Evolutionary conservation across 768 basidiomycete species (phyloP).

Genomic region (Lactarius vividus): DNA sequence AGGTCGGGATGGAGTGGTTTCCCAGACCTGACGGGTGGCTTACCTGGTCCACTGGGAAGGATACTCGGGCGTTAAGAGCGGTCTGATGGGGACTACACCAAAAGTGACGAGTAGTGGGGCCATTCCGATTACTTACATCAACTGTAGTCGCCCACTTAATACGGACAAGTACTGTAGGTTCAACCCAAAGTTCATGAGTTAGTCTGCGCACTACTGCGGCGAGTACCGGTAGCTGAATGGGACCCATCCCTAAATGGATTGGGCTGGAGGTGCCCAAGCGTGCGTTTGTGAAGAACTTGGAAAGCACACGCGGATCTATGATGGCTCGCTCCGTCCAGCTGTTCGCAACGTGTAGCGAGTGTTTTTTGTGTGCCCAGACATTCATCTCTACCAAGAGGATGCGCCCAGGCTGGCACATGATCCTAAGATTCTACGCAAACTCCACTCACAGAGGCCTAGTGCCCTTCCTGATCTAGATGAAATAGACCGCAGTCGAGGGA

Average conservation of each 20-base stretch:
- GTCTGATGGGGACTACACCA: neutral
- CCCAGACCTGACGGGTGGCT: neutral
- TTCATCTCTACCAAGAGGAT: constrained; percentile 92
- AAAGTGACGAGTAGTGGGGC: neutral
- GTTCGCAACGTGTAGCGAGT: constrained; percentile 67
- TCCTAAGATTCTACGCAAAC: neutral
- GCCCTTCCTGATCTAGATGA: constrained; percentile 89
- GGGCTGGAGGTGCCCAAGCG: constrained; percentile 69
- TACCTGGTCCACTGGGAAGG: neutral
- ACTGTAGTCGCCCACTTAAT: neutral
- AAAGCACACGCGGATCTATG: constrained; percentile 83
- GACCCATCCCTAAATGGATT: neutral
- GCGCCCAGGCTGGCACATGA: neutral
- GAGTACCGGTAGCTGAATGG: neutral
- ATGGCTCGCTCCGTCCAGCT: constrained; percentile 87
- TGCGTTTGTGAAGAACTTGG: constrained; percentile 92
- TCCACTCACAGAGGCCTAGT: constrained; percentile 9
- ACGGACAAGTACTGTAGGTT: neutral
- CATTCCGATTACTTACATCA: neutral
- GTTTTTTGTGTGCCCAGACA: constrained; percentile 78
- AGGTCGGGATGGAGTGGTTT: neutral
- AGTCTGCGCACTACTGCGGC: neutral
- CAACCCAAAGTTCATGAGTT: neutral
- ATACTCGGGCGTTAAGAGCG: neutral
- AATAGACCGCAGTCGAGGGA: constrained; percentile 91